phyloP scores from a whole-genome alignment of 345 rosid genomes.

The Gossypioides kirkii region DNA sequence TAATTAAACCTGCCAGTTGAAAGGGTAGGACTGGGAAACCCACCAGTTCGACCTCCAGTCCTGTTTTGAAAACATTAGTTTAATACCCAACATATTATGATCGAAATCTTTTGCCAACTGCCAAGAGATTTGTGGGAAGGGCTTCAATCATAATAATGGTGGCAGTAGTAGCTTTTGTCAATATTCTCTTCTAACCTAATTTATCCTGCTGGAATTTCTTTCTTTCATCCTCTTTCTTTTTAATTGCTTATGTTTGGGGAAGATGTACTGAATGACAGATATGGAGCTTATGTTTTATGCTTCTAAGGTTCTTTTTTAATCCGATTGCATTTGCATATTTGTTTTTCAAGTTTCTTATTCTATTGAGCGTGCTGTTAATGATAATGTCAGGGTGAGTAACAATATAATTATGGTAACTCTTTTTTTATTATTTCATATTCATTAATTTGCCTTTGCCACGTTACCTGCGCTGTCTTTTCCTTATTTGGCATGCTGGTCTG shows the following conservation, averaged over 20 bases:
- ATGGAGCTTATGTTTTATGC: neutral
- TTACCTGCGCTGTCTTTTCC: constrained; percentile 9
- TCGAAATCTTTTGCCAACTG: neutral
- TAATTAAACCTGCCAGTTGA: neutral
- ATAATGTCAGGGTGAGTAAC: constrained; percentile 9
- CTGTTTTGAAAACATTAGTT: neutral
- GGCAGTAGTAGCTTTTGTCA: neutral
- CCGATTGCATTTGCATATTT: neutral
- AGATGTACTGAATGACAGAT: neutral
- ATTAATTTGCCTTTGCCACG: neutral
- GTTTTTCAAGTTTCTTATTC: constrained; percentile 2
- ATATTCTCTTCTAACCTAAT: neutral
- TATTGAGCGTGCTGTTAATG: neutral
- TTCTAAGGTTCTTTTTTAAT: constrained; percentile 5
- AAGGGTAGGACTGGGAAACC: neutral
- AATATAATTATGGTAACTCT: constrained; percentile 7
- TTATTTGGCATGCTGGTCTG: neutral
- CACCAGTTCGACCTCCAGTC: neutral
- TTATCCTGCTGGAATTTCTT: neutral
- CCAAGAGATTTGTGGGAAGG: neutral
- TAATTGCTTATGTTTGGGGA: neutral
- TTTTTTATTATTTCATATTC: neutral
- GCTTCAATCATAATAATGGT: neutral
- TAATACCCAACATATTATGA: neutral
- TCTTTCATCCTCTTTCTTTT: neutral